Conservation (phyloP, 1,284 basidiomycete species). For the Tremellales sp. region DNA sequence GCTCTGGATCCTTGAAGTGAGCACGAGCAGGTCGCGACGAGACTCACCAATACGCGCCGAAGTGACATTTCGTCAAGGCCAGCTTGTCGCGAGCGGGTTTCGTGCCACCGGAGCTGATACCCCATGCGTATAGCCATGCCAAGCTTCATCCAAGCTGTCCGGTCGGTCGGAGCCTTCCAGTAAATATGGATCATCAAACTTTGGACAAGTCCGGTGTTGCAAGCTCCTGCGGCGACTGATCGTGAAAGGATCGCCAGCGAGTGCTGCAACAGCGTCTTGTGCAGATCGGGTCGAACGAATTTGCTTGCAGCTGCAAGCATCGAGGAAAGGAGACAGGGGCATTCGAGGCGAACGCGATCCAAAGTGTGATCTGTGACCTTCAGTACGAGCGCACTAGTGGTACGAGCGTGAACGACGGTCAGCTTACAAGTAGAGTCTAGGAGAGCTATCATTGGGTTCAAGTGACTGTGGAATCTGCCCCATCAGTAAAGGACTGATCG, state of each 20-base stretch:
- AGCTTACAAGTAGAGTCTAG: no score
- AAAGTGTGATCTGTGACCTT: no score
- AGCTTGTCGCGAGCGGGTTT: no score
- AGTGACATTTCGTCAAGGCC: no score
- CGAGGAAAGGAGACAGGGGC: slow-evolving; percentile 25
- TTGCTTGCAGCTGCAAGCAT: slow-evolving; percentile 20
- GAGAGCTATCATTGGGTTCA: no score
- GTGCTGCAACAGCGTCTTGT: slow-evolving; percentile 3
- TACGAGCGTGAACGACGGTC: no score
- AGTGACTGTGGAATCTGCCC: no score
- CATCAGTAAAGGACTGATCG: no score
- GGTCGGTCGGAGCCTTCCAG: slow-evolving; percentile 13
- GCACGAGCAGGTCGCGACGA: not conserved
- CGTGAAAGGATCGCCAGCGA: slow-evolving; percentile 14
- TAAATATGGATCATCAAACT: slow-evolving; percentile 11
- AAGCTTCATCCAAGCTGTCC: slow-evolving; percentile 17
- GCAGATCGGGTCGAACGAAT: slow-evolving; percentile 15
- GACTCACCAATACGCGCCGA: slow-evolving; percentile 13
- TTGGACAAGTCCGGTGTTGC: slow-evolving; percentile 12
- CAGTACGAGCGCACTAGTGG: no score
- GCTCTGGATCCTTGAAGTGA: slow-evolving; percentile 12
- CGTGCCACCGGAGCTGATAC: slow-evolving; percentile 25
- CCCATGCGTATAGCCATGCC: slow-evolving; percentile 30
- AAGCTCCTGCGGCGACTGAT: slow-evolving; percentile 8
- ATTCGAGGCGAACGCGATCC: no score